Evolutionary conservation across 768 basidiomycete species (phyloP), one percentile per base, ranked within the genome.

Genomic region (Termitomyces bulborhizus): DNA sequence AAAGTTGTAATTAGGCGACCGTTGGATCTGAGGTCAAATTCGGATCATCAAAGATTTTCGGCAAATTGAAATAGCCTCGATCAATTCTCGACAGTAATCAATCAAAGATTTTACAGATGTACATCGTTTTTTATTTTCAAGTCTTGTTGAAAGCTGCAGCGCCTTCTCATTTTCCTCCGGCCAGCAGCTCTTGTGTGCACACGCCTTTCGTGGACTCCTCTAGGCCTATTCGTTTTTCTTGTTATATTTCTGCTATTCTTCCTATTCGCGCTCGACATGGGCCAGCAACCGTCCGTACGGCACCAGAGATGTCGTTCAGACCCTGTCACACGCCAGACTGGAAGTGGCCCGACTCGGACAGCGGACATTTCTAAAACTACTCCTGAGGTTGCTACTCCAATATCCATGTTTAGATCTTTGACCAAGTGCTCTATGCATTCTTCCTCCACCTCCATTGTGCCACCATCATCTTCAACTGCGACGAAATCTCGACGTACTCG

Each of bases 301-400:
- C 42, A 36, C 41, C 57, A 53, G 27, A 41, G 46, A 46, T 59
- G 57, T 51, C 59, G 45, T 52, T 43, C 31, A 32, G 45, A 51
- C n/a, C 32, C 49, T 46, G 46, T 37, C 6, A 52, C 61, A 39
- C 53, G 54, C 11, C 58, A 57, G 46, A 44, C 21, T 6, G 39
- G 34, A 26, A 32, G 6, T 24, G 46, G 34, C 15, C 21, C 39
- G 15, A 45, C 13, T 13, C 47, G 9, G 8, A 15, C 46, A 11
- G 21, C 8, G 18, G 36, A 27, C 41, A 24, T 16, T 42, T 36
- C 41, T 34, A 42, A 32, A 1, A 42, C 29, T 36, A 40, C 37
- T 48, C 6, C 26, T 31, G 16, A 45, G 9, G 9, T 24, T 6
- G 31, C 11, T 13, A 29, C 18, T 34, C 3, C 36, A 42, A 26